These are phyloP conservation scores for Tuber umbilicatum DNA, from an alignment of 495 filamentous ascomycete genomes.

Conservation along the genomic window DNA sequence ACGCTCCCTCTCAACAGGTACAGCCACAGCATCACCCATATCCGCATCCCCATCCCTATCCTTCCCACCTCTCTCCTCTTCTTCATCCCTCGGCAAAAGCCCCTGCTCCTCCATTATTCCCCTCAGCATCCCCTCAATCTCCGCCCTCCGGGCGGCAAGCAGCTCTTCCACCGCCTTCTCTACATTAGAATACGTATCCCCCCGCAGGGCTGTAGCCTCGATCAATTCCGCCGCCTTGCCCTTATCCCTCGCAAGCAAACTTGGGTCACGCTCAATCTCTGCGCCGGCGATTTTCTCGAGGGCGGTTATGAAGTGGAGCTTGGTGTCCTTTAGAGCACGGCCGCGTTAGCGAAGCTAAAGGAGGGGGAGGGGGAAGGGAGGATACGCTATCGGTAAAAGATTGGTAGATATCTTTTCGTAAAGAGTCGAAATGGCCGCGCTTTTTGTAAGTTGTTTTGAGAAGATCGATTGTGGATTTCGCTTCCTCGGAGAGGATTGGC, in stretches of 20 bases:
- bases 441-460: constrained; percentile 53
- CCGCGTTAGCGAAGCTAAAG: not conserved
- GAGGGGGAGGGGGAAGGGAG: constrained; percentile 37
- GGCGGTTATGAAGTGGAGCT: constrained; percentile 47
- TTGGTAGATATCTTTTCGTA: constrained; percentile 60
- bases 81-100: constrained; percentile 7
- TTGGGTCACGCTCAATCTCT: constrained; percentile 62
- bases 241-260: constrained; percentile 57
- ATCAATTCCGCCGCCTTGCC: constrained; percentile 63
- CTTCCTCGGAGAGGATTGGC: constrained; percentile 27
- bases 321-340: constrained; percentile 4
- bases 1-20: constrained; percentile 3
- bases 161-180: constrained; percentile 53
- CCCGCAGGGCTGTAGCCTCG: constrained; percentile 60
- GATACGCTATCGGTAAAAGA: constrained; percentile 54
- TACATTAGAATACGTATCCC: constrained; percentile 57
- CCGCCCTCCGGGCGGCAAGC: constrained; percentile 40
- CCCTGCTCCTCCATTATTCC: constrained; percentile 36
- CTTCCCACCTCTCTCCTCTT: constrained; percentile 2
- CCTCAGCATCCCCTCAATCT: constrained; percentile 33
- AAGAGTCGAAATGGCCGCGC: constrained; percentile 61
- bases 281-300: constrained; percentile 55
- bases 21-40: constrained; percentile 1
- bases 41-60: constrained; percentile 8
- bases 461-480: constrained; percentile 25